Evolutionary conservation across 768 basidiomycete species (phyloP).

Genomic region (Suillus fuscotomentosus): DNA sequence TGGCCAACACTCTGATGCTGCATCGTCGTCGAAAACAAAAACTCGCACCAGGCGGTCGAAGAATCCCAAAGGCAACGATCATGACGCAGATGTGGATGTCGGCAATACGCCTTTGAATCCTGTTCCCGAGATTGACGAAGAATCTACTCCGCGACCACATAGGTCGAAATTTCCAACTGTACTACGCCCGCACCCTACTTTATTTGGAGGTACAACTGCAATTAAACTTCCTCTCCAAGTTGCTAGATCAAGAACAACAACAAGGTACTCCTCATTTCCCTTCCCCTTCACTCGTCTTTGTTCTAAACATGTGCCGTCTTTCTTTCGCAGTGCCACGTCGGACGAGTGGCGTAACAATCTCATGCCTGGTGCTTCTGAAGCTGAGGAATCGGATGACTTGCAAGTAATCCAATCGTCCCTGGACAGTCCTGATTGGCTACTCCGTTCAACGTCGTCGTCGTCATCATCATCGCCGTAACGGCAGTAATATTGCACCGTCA

Average conservation of each 20-base stretch:
- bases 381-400: constrained; percentile 23
- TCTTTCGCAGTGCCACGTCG: constrained; percentile 1
- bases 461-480: neutral
- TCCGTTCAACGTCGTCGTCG: constrained; percentile 7
- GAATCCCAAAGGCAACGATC: neutral
- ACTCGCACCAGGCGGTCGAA: neutral
- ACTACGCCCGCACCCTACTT: neutral
- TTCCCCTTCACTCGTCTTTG: neutral
- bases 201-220: neutral
- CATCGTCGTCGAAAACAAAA: neutral
- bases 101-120: neutral
- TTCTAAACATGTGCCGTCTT: neutral
- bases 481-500: neutral
- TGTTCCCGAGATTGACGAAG: constrained; percentile 11
- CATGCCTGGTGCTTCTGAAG: constrained; percentile 5
- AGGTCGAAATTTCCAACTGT: constrained; percentile 3
- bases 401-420: constrained; percentile 4
- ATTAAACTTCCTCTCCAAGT: constrained; percentile 16
- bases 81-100: neutral
- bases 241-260: constrained; percentile 14
- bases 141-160: constrained; percentile 26
- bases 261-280: constrained; percentile 13
- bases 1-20: neutral
- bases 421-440: constrained; percentile 12
- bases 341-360: constrained; percentile 15